Evolutionary conservation across 805 yeast genomes (phyloP).

Genomic region (Zygosaccharomyces kombuchaensis): DNA sequence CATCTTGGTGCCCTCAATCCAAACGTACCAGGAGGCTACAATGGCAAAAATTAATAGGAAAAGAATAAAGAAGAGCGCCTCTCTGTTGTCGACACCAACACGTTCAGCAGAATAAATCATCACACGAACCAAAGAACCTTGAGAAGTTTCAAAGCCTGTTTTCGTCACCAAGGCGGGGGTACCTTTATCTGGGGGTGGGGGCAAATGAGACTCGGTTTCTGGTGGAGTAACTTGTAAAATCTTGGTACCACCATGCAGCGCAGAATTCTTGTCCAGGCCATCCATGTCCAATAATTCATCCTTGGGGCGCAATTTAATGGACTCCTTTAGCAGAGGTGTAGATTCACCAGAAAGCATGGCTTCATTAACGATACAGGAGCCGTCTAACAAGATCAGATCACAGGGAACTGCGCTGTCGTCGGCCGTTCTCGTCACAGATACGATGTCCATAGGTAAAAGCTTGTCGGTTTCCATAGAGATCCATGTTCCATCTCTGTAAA

Average conservation of each 20-base stretch:
- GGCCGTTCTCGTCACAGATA: conserved; percentile 78
- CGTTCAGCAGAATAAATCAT: conserved; percentile 97
- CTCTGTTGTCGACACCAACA: conserved; percentile 92
- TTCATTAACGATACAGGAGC: conserved; percentile 93
- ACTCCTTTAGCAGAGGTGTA: conserved; percentile 92
- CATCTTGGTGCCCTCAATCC: conserved; percentile 95
- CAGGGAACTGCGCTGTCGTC: conserved; percentile 95
- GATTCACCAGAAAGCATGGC: conserved; percentile 99
- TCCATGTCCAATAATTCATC: conserved; percentile 66
- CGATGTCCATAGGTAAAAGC: conserved; percentile 86
- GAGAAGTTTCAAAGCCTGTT: conserved; percentile 98
- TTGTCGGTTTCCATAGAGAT: conserved; percentile 60
- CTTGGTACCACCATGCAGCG: conserved; percentile 93
- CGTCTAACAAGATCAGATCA: conserved; percentile 80
- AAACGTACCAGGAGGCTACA: conserved; percentile 95
- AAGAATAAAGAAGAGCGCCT: conserved; percentile 86
- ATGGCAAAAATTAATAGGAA: conserved; percentile 88
- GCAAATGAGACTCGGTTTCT: conserved; percentile 43
- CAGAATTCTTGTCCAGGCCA: conserved; percentile 82
- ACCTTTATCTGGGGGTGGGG: conserved; percentile 83
- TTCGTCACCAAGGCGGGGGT: conserved; percentile 85
- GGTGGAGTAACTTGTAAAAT: conserved; percentile 86
- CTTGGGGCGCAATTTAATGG: conserved; percentile 75
- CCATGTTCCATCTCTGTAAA: conserved; percentile 71
- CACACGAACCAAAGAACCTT: conserved; percentile 94